These are phyloP conservation scores for Bretschneidera sinensis DNA, from an alignment of 345 rosid species.

Conservation along the genomic window DNA sequence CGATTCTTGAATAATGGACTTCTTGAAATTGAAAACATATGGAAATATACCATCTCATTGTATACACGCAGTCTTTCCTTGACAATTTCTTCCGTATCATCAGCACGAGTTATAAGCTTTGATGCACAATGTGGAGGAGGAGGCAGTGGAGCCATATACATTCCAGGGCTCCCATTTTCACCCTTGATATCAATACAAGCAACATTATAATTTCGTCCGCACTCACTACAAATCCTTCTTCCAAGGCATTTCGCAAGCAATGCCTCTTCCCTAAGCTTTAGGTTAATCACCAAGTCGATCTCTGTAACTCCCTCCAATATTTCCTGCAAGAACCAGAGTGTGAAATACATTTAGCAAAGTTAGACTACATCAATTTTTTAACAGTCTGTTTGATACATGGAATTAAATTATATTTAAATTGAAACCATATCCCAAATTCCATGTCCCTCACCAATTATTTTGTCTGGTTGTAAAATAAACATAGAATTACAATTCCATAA, in stretches of 20 bases:
- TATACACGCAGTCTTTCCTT: slow-evolving; percentile 80
- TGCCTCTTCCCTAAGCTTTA: slow-evolving; percentile 85
- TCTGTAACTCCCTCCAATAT: slow-evolving; percentile 84
- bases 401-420: too few relatives aligned
- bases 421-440: too few relatives aligned
- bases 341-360: not conserved
- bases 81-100: slow-evolving; percentile 90
- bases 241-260: slow-evolving; percentile 93
- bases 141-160: slow-evolving; percentile 94
- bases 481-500: too few relatives aligned
- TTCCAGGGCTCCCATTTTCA: slow-evolving; percentile 65
- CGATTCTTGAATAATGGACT: not conserved
- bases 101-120: slow-evolving; percentile 83
- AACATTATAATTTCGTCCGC: slow-evolving; percentile 84
- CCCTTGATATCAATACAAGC: slow-evolving; percentile 86
- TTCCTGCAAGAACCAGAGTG: slow-evolving; percentile 44
- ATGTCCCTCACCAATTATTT: too few relatives aligned
- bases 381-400: not conserved
- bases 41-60: slow-evolving; percentile 50
- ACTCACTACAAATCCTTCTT: slow-evolving; percentile 85
- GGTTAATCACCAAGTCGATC: slow-evolving; percentile 74
- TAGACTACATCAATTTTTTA: not conserved
- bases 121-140: slow-evolving; percentile 82
- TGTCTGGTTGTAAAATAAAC: too few relatives aligned
- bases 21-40: not conserved